Base-by-base conservation (phyloP, 192 early-diverging fungal genomes). In the Gonapodya sp. region DNA sequence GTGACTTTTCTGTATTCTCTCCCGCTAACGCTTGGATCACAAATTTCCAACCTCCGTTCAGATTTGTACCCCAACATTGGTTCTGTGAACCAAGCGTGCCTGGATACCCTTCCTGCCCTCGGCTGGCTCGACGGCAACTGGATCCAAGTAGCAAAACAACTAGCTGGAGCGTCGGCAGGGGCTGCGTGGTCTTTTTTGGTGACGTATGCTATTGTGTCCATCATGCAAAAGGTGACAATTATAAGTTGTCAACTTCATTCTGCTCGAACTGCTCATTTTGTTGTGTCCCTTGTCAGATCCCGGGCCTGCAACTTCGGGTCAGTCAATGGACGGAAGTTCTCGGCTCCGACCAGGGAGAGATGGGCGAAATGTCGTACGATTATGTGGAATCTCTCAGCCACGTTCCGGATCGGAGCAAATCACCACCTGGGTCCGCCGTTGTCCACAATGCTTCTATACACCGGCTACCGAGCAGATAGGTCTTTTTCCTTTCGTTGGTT, bases 1-100 rank as follows among this genome's bases (percentile, higher is more conserved):
- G 30, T 77, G 2, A 14, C 18, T 33, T 34, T 32, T 2, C 24
- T 24, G 8, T 64, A 64, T 8, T 64, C 24, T 24, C 46, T 16
- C 46, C 24, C 46, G 8, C 46, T 64, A 64, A 64, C 46, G 8
- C 46, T 24, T 64, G 8, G 8, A 64, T 24, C 46, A 8, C n/a
- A n/a, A 64, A 64, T 64, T 24, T 24, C 8, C 46, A 8, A 8
- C 46, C 8, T 24, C 46, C 8, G 8, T 64, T 24, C 46, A 64
- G 46, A 64, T 24, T 16, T 64, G 8, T 64, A 64, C 46, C 46
- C 46, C 8, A 16, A 8, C 46, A 16, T 64, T 64, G 46, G 8
- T 16, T 83, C 83, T 36, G 86, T 85, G 18, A 90, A 91, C 31
- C 46, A 8, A 16, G 46, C 24, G 8, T 64, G 46, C 46, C 8